A percentile compares a stretch with the other conserved stretches of the same genome.
phyloP scores from a whole-genome alignment of 2,329 filamentous ascomycete genomes.

The Polychaeton citri region DNA sequence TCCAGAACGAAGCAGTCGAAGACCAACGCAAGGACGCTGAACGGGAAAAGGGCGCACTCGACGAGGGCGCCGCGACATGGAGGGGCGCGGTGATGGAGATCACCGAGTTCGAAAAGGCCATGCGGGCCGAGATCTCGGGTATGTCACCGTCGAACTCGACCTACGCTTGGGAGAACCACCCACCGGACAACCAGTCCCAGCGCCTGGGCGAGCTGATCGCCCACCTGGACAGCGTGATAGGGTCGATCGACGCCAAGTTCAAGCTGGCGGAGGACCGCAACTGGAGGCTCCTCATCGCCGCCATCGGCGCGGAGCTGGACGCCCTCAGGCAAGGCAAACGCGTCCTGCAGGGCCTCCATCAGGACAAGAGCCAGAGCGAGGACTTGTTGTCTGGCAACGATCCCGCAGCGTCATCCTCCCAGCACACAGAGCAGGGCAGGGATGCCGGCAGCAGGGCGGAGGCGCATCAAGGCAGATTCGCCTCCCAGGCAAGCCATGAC shows the following conservation, averaged over 20 bases:
- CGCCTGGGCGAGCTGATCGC: slow-evolving; percentile 28
- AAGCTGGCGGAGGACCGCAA: slow-evolving; percentile 44
- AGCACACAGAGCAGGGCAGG: slow-evolving; percentile 3
- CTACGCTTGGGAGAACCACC: slow-evolving; percentile 17
- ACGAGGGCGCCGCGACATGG: slow-evolving; percentile 57
- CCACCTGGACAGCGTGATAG: slow-evolving; percentile 45
- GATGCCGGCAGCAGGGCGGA: slow-evolving; percentile 1
- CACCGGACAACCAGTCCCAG: slow-evolving; percentile 10
- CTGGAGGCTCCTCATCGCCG: slow-evolving; percentile 65
- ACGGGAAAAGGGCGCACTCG: slow-evolving; percentile 50
- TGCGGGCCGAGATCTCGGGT: slow-evolving; percentile 43
- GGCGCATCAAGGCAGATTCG: slow-evolving; percentile 19
- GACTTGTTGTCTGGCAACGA: not conserved
- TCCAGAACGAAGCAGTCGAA: slow-evolving; percentile 45
- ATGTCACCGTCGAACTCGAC: slow-evolving; percentile 9
- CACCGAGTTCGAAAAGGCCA: slow-evolving; percentile 49
- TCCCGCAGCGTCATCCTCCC: slow-evolving; percentile 1
- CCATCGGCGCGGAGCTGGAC: slow-evolving; percentile 60
- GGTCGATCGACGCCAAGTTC: slow-evolving; percentile 41
- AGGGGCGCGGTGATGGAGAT: slow-evolving; percentile 46
- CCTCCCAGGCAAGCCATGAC: slow-evolving; percentile 13
- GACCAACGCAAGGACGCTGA: slow-evolving; percentile 43
- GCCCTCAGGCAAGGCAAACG: slow-evolving; percentile 49
- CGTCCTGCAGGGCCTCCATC: slow-evolving; percentile 36
- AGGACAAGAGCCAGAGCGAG: not conserved